Evolutionary conservation across 2,329 filamentous ascomycete genomes (phyloP).

Genomic region (Paecilomyces dactylethromorphus): DNA sequence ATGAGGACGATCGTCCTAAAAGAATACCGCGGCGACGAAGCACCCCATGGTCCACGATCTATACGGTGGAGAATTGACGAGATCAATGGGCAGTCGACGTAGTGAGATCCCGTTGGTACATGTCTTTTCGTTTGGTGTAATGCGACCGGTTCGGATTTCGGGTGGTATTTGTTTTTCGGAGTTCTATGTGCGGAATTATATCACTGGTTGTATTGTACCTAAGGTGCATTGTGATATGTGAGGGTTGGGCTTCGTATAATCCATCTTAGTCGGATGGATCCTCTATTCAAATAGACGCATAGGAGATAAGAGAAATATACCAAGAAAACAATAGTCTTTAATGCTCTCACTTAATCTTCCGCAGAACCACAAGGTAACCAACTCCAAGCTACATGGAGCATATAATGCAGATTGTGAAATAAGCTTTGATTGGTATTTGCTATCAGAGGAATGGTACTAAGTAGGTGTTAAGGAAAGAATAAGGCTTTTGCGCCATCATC

Average conservation of each 20-base stretch:
- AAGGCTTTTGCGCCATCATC: neutral
- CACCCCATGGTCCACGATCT: conserved; percentile 21
- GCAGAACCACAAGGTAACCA: neutral
- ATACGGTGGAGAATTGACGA: conserved; percentile 24
- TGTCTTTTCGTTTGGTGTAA: neutral
- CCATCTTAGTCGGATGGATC: neutral
- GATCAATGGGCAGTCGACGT: conserved; percentile 25
- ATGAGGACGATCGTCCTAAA: conserved; percentile 31
- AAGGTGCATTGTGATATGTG: neutral
- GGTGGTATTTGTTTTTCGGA: neutral
- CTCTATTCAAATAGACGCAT: neutral
- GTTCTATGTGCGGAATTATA: neutral
- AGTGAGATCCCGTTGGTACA: neutral
- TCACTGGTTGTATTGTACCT: neutral
- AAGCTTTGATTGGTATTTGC: neutral
- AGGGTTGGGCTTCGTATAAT: neutral
- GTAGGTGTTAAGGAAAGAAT: neutral
- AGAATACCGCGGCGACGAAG: conserved; percentile 28
- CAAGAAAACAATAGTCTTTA: no score
- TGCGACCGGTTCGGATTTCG: neutral
- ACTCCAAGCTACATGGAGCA: neutral
- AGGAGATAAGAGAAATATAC: neutral
- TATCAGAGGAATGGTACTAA: neutral
- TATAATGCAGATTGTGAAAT: neutral
- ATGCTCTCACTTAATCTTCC: neutral